These are phyloP conservation scores for Tylopilus felleus DNA, from an alignment of 768 basidiomycete genomes.

Conservation along the genomic window DNA sequence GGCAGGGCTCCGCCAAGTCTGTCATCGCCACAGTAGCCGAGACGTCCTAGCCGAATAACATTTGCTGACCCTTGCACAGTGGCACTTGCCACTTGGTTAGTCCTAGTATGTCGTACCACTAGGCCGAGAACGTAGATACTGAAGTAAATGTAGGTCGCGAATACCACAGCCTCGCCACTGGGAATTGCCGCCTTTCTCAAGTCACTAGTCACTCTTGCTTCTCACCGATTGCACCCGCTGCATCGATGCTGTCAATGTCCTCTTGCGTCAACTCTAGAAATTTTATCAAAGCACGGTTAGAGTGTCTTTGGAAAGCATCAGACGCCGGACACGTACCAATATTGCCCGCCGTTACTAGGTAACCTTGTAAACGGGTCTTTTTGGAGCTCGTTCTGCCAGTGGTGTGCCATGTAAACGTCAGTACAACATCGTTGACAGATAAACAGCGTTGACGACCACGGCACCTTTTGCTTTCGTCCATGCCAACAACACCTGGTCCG, in stretches of 20 bases:
- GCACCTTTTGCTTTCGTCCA: slow-evolving; percentile 71
- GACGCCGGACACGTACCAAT: slow-evolving; percentile 36
- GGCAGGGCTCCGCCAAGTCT: background rate
- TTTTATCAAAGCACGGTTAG: background rate
- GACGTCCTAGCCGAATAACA: background rate
- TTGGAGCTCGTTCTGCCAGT: slow-evolving; percentile 49
- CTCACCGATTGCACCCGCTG: slow-evolving; percentile 43
- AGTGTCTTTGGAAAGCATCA: background rate
- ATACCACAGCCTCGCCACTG: background rate
- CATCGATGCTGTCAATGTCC: slow-evolving; percentile 54
- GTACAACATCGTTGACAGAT: background rate
- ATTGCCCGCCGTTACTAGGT: slow-evolving; percentile 64
- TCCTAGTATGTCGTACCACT: background rate
- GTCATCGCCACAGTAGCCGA: slow-evolving; percentile 1
- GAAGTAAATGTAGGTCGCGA: slow-evolving; percentile 16
- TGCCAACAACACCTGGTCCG: slow-evolving; percentile 67
- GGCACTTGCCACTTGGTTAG: too few species aligned
- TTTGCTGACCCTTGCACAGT: too few species aligned
- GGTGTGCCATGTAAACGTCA: background rate
- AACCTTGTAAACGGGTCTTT: slow-evolving; percentile 60
- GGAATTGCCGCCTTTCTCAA: background rate
- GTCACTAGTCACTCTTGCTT: background rate
- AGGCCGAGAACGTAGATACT: background rate
- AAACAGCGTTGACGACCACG: slow-evolving; percentile 45
- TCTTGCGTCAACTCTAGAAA: slow-evolving; percentile 41